A percentile compares a stretch with the other conserved stretches of the same genome.
phyloP scores from a whole-genome alignment of 2,329 filamentous ascomycete species.

The Lachnellula suecica region DNA sequence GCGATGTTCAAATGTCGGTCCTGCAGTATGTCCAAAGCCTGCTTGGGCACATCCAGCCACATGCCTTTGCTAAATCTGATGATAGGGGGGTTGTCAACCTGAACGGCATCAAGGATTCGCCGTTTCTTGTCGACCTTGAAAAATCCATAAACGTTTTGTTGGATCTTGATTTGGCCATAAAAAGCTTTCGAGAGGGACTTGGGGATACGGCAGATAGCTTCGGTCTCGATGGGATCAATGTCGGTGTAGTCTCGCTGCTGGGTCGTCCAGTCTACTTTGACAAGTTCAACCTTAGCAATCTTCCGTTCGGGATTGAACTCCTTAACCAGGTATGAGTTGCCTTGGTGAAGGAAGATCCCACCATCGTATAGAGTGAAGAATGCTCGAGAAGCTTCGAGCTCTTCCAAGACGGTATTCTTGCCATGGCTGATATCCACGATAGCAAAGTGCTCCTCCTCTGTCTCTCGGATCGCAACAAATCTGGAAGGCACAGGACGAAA shows the following conservation, averaged over 20 bases:
- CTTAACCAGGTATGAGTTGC: conserved; percentile 86
- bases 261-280: conserved; percentile 94
- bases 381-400: conserved; percentile 92
- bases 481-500: conserved; percentile 84
- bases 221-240: conserved; percentile 89
- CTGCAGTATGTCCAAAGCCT: conserved; percentile 76
- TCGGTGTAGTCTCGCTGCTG: conserved; percentile 91
- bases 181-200: conserved; percentile 69
- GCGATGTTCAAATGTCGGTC: conserved; percentile 74
- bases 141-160: conserved; percentile 89
- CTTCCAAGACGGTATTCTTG: conserved; percentile 83
- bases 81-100: conserved; percentile 91
- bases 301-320: conserved; percentile 80
- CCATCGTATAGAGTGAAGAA: conserved; percentile 97
- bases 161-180: conserved; percentile 82
- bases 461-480: conserved; percentile 85
- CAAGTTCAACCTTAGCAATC: conserved; percentile 83
- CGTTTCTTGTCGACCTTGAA: conserved; percentile 92
- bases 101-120: conserved; percentile 85
- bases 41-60: conserved; percentile 89
- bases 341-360: conserved; percentile 95
- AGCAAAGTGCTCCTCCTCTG: conserved; percentile 88
- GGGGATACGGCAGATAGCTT: conserved; percentile 74
- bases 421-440: conserved; percentile 85
- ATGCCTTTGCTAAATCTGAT: conserved; percentile 83